Evolutionary conservation across 495 filamentous ascomycete species (phyloP), one percentile per base, ranked within the genome.

Genomic region (Neurospora sp.): DNA sequence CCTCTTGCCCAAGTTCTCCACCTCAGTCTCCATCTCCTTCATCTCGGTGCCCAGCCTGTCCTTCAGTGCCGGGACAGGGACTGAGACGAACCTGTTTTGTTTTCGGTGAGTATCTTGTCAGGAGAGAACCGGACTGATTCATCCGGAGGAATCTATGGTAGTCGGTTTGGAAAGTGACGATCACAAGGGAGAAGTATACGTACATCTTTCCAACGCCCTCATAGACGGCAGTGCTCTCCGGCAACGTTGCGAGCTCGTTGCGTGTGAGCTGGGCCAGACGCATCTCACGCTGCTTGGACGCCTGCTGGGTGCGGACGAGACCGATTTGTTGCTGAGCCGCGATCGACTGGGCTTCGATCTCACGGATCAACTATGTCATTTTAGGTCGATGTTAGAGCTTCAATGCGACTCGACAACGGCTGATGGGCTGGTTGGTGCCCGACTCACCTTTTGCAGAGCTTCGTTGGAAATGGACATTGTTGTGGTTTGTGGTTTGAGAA

Each of bases 141-240:
- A 62, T 3, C 14, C 27, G 16, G 23, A 14, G 23, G 8, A 39
- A 39, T 20, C 35, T 66, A 35, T 72, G 62, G 75, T 72, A 78
- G 73, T 69, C 72, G 71, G 11, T 31, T 46, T 42, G 62, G 18
- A 37, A 69, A 54, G 42, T 40, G 38, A 39, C 62, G 70, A 39
- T 14, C 41, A 40, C 44, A 48, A 44, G 42, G 10, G 54, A 4
- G 16, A 39, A 27, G 27, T 27, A 72, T 35, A 82, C 92, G 80
- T 81, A 97, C 96, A 99, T 98, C 85, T 97, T 98, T 31, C 96
- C 96, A 6, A 98, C 92, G 3, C 95, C 95, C 81, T 98, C 95
- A 76, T 98, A 99, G 11, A 97, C 90, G 23, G 89, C 90, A 1
- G 94, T 97, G 46, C 90, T 88, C 44, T 87, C 84, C n/a, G 95